phyloP scores from a whole-genome alignment of 2,329 filamentous ascomycete genomes.

The Septoria linicola region DNA sequence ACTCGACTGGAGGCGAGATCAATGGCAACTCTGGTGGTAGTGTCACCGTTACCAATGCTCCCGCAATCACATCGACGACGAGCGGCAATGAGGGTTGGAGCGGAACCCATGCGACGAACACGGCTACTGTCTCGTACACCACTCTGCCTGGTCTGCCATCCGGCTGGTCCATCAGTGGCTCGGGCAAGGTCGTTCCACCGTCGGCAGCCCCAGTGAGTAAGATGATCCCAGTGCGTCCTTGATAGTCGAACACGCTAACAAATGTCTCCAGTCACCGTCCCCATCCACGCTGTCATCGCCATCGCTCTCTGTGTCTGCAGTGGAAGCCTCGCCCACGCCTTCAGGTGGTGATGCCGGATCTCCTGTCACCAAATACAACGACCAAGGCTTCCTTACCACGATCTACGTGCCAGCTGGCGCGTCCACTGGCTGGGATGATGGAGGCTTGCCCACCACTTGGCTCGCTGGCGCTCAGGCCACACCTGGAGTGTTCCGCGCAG shows the following conservation, averaged over 20 bases:
- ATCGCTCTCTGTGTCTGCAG: conserved; percentile 46
- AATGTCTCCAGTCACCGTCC: conserved; percentile 41
- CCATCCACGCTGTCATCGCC: conserved; percentile 54
- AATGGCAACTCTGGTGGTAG: conserved; percentile 55
- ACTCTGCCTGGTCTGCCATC: conserved; percentile 64
- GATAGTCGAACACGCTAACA: conserved; percentile 28
- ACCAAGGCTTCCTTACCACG: conserved; percentile 52
- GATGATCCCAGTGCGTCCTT: conserved; percentile 39
- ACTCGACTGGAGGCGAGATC: conserved; percentile 73
- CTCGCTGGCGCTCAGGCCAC: conserved; percentile 23
- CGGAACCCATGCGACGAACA: conserved; percentile 54
- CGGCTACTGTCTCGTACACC: conserved; percentile 42
- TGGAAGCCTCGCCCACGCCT: conserved; percentile 46
- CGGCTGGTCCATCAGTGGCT: conserved; percentile 76
- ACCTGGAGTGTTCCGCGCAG: conserved; percentile 7
- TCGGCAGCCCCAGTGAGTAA: conserved; percentile 67
- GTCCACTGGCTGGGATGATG: conserved; percentile 46
- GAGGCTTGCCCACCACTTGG: conserved; percentile 47
- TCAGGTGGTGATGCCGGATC: conserved; percentile 41
- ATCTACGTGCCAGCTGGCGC: conserved; percentile 43
- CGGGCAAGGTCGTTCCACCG: conserved; percentile 75
- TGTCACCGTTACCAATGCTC: conserved; percentile 56
- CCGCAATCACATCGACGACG: conserved; percentile 62
- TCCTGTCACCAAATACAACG: conserved; percentile 48
- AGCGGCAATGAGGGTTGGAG: conserved; percentile 63